Evolutionary conservation across 1,139 yeast species (phyloP).

Genomic region (Scheffersomyces stambukii): DNA sequence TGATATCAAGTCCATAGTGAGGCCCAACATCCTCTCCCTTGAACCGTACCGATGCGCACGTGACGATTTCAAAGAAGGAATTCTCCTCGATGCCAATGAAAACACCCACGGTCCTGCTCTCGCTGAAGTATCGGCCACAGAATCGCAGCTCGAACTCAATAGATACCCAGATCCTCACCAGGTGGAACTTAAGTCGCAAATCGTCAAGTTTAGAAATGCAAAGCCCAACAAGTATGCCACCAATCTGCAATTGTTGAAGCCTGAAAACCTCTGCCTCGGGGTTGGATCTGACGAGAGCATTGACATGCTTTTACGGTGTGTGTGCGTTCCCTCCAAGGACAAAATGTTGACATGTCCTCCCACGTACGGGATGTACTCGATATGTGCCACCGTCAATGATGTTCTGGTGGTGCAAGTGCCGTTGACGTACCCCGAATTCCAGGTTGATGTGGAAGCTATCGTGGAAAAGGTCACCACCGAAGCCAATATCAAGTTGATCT

Average conservation of each 20-base stretch:
- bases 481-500: constrained; percentile 62
- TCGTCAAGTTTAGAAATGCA: constrained; percentile 66
- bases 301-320: constrained; percentile 80
- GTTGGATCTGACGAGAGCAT: constrained; percentile 98
- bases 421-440: constrained; percentile 53
- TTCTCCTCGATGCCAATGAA: constrained; percentile 91
- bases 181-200: constrained; percentile 63
- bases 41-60: constrained; percentile 96
- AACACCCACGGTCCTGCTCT: constrained; percentile 91
- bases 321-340: constrained; percentile 78
- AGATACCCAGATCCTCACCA: constrained; percentile 98
- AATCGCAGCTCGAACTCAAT: constrained; percentile 52
- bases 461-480: constrained; percentile 51
- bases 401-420: constrained; percentile 75
- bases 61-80: constrained; percentile 84
- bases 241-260: constrained; percentile 26
- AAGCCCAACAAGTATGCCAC: constrained; percentile 29
- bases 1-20: constrained; percentile 55
- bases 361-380: constrained; percentile 94
- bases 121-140: constrained; percentile 18
- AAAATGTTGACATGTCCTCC: constrained; percentile 89
- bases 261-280: constrained; percentile 81
- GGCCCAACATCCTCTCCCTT: constrained; percentile 77
- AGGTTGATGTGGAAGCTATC: constrained; percentile 58
- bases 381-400: constrained; percentile 87